Conservation (phyloP, 768 basidiomycete species). For the Sporobolomyces roseus region DNA sequence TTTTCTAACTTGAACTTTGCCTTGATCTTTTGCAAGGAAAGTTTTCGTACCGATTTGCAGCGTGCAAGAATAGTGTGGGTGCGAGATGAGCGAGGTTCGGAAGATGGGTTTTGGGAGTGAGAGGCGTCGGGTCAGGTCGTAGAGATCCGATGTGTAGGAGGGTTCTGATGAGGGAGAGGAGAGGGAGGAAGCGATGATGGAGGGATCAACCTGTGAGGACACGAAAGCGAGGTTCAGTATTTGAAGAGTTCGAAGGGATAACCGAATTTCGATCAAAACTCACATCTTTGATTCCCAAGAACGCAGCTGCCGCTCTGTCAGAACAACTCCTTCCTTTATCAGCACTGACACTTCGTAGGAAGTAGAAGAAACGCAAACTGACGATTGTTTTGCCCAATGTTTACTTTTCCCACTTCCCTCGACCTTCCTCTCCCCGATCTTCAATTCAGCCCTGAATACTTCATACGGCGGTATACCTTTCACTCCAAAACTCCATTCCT, state of each 20-base stretch:
- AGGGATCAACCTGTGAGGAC: too few species aligned
- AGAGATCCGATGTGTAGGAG: neutral
- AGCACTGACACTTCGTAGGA: neutral
- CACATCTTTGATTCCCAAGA: constrained; percentile 4
- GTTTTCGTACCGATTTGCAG: neutral
- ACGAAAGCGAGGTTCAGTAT: too few species aligned
- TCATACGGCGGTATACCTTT: neutral
- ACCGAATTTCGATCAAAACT: too few species aligned
- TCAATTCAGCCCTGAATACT: constrained; percentile 20
- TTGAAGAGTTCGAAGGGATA: neutral
- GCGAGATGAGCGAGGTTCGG: too few species aligned
- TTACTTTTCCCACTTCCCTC: neutral
- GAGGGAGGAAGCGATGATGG: too few species aligned
- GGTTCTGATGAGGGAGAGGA: too few species aligned
- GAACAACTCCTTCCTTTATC: too few species aligned
- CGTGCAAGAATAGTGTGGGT: constrained; percentile 1
- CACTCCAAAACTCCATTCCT: neutral
- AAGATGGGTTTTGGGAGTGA: neutral
- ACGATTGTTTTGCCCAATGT: constrained; percentile 16
- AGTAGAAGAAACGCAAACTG: neutral
- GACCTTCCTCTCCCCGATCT: neutral
- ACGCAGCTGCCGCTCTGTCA: constrained; percentile 9
- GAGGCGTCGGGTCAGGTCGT: neutral
- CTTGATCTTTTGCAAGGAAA: neutral
- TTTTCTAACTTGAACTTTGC: neutral